Base-by-base conservation (phyloP, 768 basidiomycete species). In the Amanita jacksonii region DNA sequence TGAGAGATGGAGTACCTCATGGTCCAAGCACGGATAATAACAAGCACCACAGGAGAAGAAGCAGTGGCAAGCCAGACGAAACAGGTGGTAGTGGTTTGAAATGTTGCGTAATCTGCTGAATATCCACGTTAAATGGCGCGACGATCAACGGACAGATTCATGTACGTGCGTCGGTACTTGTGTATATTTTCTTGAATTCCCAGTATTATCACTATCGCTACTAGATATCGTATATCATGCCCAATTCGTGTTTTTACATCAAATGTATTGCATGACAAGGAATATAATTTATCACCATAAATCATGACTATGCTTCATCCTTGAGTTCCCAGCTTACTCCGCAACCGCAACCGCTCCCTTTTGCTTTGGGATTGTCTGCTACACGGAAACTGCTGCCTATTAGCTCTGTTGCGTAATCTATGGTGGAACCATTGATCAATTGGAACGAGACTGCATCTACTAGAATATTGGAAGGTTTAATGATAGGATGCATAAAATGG, bases 251-350 rank as follows among this genome's bases (percentile, higher is more conserved):
- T 45, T 16, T 36, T 19, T 37, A 27, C 15, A 33, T 22, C 32
- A 22, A 5, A 43, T 35, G 42, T 36, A 43, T 43, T 43, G 13
- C 40, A 27, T 30, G 15, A n/a, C 18, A 8, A 16, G 20, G 22
- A 23, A 19, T 31, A 41, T n/a, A 6, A 18, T 36, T 10, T 35
- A 34, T 35, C n/a, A n/a, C 34, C 13, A 23, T 42, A 32, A 27
- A 33, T 43, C 24, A 30, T 22, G 23, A 8, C 35, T 22, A 35
- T 8, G 3, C 23, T 13, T 53, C 68, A 36, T 64, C 63, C 57
- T 88, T 87, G 45, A 89, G 68, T 57, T 93, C 91, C 92, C 90
- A 96, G 57, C 90, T 93, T 16, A 97, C 81, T 12, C 94, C 94
- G 55, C 94, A 99, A 1, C 94, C 93, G 50, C 94, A 98, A 0